Evolutionary conservation across 2,329 filamentous ascomycete genomes (phyloP), one percentile per base, ranked within the genome.

Genomic region (Aspergillus awamori): DNA sequence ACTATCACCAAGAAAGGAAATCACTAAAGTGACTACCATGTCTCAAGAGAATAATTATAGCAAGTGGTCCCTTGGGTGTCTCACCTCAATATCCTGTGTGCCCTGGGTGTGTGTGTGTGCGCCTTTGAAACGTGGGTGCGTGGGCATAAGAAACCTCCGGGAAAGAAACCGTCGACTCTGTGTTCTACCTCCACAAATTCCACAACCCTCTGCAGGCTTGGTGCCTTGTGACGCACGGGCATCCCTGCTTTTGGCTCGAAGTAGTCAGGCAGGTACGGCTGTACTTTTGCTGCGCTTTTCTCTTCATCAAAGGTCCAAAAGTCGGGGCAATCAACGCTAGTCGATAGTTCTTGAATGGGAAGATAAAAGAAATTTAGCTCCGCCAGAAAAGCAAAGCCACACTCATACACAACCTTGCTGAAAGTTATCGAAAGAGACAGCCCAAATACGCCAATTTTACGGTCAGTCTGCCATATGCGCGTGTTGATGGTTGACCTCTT

Each of bases 231-330:
- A 33, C 53, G 53, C 53, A 56, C 53, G 26, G 53, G 26, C 53
- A 56, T 56, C 28, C 53, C 53, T 56, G 53, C 53, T 56, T 36
- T 36, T 56, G 41, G 53, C 30, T 56, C 53, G 24, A n/a, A 24
- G 30, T 41, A 51, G 15, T 30, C 47, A 51, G 47, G 47, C 47
- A 51, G 47, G 47, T 51, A 51, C 47, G 47, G 47, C 17, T 17
- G 47, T 51, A 51, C 47, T 51, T 51, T 30, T 33, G 33, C 33
- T 36, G 33, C 33, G 33, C 33, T 33, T 17, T 30, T 8, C 26
- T 28, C n/a, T 51, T 51, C 26, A 36, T 36, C 33, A 13, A 15
- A 36, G 33, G 11, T 13, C 28, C 33, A 8, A 36, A 20, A 51
- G 30, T 28, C 28, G 28, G 26, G 28, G 11, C 47, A 51, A 30